Evolutionary conservation across 1,284 basidiomycete species (phyloP).

Genomic region (Vanrija sp.): DNA sequence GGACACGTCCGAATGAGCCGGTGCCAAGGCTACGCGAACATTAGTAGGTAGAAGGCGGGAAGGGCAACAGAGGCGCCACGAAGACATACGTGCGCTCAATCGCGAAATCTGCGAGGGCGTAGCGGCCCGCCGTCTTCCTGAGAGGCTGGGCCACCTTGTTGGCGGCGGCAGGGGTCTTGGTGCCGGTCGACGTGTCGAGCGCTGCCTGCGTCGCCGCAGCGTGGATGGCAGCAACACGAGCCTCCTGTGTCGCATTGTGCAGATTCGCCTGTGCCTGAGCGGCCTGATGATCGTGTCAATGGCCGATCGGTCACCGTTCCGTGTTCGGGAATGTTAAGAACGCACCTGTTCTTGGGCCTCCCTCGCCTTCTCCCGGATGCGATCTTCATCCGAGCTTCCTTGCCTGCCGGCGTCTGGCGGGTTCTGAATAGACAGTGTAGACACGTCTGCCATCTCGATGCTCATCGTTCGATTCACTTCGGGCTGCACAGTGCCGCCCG

Average conservation of each 20-base stretch:
- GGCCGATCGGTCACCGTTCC: not conserved
- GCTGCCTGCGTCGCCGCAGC: slow-evolving; percentile 48
- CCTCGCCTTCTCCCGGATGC: slow-evolving; percentile 45
- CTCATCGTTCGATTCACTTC: slow-evolving; percentile 33
- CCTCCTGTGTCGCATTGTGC: slow-evolving; percentile 48
- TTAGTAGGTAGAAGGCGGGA: not conserved
- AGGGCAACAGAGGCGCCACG: too few relatives aligned
- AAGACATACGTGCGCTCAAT: slow-evolving; percentile 51
- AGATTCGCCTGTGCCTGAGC: slow-evolving; percentile 47
- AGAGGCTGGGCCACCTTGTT: slow-evolving; percentile 26
- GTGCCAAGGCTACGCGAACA: slow-evolving; percentile 61
- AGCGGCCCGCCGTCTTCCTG: slow-evolving; percentile 53
- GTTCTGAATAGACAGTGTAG: slow-evolving; percentile 19
- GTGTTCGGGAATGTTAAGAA: not conserved
- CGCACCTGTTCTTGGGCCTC: slow-evolving; percentile 49
- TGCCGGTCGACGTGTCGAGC: slow-evolving; percentile 29
- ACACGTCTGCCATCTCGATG: slow-evolving; percentile 43
- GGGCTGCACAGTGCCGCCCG: slow-evolving; percentile 3
- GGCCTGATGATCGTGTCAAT: slow-evolving; percentile 29
- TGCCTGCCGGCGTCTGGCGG: slow-evolving; percentile 15
- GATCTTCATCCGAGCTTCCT: slow-evolving; percentile 38
- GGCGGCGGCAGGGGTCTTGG: slow-evolving; percentile 20
- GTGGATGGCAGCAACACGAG: slow-evolving; percentile 49
- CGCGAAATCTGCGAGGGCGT: slow-evolving; percentile 52
- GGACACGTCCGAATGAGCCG: slow-evolving; percentile 91